Evolutionary conservation across 2,329 filamentous ascomycete genomes (phyloP).

Genomic region (Ilyonectria destructans): DNA sequence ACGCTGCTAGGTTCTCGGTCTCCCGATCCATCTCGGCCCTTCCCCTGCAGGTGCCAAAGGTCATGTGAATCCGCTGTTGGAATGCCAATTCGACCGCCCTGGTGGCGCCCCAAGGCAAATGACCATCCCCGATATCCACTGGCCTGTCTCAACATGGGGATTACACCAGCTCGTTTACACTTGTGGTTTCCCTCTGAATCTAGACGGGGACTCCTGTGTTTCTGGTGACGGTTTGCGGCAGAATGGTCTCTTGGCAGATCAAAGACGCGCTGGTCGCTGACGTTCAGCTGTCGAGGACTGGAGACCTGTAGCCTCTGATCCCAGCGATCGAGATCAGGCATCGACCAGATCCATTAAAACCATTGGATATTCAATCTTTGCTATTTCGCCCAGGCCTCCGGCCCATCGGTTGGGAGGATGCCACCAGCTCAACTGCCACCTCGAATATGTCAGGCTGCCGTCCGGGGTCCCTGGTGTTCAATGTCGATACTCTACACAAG

Average conservation of each 20-base stretch:
- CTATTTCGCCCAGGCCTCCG: background rate
- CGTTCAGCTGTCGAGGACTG: background rate
- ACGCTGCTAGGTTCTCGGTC: slow-evolving; percentile 22
- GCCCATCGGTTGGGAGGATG: background rate
- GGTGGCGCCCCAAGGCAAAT: slow-evolving; percentile 8
- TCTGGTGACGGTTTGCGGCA: background rate
- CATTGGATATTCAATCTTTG: background rate
- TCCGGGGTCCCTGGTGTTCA: slow-evolving; percentile 18
- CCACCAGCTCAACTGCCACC: background rate
- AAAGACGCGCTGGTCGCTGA: background rate
- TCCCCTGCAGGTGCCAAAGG: slow-evolving; percentile 42
- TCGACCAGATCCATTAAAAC: background rate
- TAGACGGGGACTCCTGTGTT: background rate
- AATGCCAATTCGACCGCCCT: slow-evolving; percentile 22
- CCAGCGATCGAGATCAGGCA: background rate
- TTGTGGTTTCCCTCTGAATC: background rate
- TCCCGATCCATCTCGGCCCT: slow-evolving; percentile 31
- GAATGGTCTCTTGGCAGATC: background rate
- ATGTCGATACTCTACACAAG: slow-evolving; percentile 10
- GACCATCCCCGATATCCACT: background rate
- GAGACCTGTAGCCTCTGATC: background rate
- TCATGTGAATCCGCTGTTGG: slow-evolving; percentile 45
- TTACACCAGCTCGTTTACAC: background rate
- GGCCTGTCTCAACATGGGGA: slow-evolving; percentile 8
- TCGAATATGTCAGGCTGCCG: slow-evolving; percentile 9